Base-by-base conservation (phyloP, 179 eudicot species). In the Heliamphora pulchella region DNA sequence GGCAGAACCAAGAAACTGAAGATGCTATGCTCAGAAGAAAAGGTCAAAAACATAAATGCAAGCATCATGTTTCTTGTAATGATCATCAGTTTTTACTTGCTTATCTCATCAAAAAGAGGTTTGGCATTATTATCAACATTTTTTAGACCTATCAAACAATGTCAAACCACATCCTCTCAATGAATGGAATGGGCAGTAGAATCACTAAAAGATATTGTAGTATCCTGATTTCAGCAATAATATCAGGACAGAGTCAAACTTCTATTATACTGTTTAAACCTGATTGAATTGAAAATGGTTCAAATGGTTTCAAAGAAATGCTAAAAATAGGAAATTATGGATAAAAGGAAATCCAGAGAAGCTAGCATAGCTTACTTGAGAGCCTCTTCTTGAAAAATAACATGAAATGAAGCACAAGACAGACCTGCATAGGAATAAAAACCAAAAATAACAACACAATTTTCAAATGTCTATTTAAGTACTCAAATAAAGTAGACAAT, bases 371-470 rank as follows among this genome's bases (percentile, higher is more conserved):
- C 94, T 87, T 87, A 91, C 98, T 78, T 93, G 97, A 67, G 91
- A 89, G 66, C 90, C 96, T 86, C 90, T 90, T 82, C 94, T 91
- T 87, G 99, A 93, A 82, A 96, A 96, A 85, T 93, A 94, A 81
- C 94, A 87, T 39, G 92, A 89, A 72, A 91, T 82, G 86, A 96
- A 96, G 90, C 89, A 89, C 83, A 92, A 84, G 80, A 88, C 85
- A 75, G 97, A 86, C 92, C 99, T 96, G 93, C 55, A 83, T 61
- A 77, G 15, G n/a, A 70, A 47, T 70, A 7, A 79, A 7, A 50
- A 71, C 61, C 75, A 79, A 69, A 20, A 61, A 5, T 53, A 54
- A 71, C 17, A 63, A 22, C 0, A 66, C 44, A 54, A 54, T 31
- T 31, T 41, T 31, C 0, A 8, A 67, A 5, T 75, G 51, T 41